Conservation (phyloP, 805 yeast species). For the Candida chauliodis region DNA sequence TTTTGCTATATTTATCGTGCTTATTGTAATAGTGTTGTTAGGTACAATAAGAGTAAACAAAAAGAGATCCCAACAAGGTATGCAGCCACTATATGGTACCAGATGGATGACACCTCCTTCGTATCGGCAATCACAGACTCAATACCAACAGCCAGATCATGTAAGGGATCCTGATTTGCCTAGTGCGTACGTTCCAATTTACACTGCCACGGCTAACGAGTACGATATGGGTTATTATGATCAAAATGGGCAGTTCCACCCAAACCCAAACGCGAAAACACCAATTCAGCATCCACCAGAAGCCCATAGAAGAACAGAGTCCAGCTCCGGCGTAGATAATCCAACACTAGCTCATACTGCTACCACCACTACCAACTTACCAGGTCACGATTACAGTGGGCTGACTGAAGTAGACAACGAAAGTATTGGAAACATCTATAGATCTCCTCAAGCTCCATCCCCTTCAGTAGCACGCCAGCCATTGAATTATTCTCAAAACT, state of each 20-base stretch:
- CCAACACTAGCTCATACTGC: background rate
- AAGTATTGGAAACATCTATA: conserved; percentile 7
- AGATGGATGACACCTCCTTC: conserved; percentile 87
- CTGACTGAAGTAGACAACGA: conserved; percentile 2
- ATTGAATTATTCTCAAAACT: background rate
- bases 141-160: conserved; percentile 41
- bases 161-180: conserved; percentile 40
- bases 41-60: conserved; percentile 55
- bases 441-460: conserved; percentile 6
- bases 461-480: background rate
- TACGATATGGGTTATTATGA: conserved; percentile 80
- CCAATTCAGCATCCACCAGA: conserved; percentile 18
- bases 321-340: background rate
- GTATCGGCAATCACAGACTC: conserved; percentile 62
- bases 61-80: conserved; percentile 46
- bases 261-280: conserved; percentile 29
- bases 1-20: conserved; percentile 56
- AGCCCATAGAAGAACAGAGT: conserved; percentile 20
- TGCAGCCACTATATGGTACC: conserved; percentile 67
- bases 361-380: conserved; percentile 1
- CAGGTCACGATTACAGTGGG: background rate
- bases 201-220: conserved; percentile 63
- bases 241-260: conserved; percentile 46
- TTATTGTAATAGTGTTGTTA: conserved; percentile 42
- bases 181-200: conserved; percentile 58